These are phyloP conservation scores for Polyporus tsugae DNA, from an alignment of 1,284 basidiomycete species.

Conservation along the genomic window DNA sequence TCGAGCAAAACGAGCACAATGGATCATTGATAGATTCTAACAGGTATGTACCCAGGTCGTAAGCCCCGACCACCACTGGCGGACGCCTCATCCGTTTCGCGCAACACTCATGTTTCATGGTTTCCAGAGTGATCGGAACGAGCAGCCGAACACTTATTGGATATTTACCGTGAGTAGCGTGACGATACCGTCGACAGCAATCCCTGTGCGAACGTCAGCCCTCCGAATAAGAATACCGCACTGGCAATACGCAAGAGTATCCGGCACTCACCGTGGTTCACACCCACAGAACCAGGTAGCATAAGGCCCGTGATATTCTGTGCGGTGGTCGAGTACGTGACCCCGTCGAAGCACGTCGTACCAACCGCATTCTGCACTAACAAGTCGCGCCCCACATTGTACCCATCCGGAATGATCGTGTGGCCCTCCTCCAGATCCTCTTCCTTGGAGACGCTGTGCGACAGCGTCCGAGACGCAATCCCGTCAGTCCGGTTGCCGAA, in stretches of 20 bases:
- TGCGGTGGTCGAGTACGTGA: slow-evolving; percentile 58
- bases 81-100: neutral
- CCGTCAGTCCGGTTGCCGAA: neutral
- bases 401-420: slow-evolving; percentile 61
- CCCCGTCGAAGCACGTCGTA: slow-evolving; percentile 49
- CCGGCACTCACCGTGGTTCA: slow-evolving; percentile 48
- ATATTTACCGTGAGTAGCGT: slow-evolving; percentile 55
- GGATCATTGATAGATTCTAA: too few species aligned
- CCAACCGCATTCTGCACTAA: slow-evolving; percentile 58
- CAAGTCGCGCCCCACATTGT: slow-evolving; percentile 57
- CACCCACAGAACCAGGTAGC: slow-evolving; percentile 56
- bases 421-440: slow-evolving; percentile 57
- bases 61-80: neutral
- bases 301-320: slow-evolving; percentile 60
- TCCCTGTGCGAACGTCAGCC: slow-evolving; percentile 29
- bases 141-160: neutral
- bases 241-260: neutral
- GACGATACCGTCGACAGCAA: slow-evolving; percentile 56
- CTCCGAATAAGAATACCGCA: neutral
- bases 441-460: slow-evolving; percentile 67
- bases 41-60: too few species aligned
- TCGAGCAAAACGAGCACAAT: too few species aligned
- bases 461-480: neutral
- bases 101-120: too few species aligned
- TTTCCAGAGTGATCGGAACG: too few species aligned